Percentiles rank a stretch among this genome's conserved stretches.
phyloP scores from a whole-genome alignment of 306 rosid genomes.

The Dryas alaskensis region DNA sequence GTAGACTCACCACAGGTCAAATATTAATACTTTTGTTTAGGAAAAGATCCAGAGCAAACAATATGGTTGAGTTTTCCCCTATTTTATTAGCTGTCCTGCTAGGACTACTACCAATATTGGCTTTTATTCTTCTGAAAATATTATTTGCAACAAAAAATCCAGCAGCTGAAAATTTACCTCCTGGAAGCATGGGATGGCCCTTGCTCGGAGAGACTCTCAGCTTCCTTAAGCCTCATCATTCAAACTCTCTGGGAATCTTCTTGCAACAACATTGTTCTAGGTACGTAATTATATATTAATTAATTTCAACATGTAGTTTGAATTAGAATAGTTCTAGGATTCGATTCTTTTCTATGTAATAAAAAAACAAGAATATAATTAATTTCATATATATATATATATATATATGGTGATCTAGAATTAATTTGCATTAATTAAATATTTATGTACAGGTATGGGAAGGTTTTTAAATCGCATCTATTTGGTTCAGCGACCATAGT shows the following conservation, averaged over 20 bases:
- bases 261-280: slow-evolving; percentile 56
- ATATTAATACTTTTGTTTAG: not conserved
- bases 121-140: slow-evolving; percentile 36
- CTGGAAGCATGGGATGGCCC: slow-evolving; percentile 76
- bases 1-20: not conserved
- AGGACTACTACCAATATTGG: slow-evolving; percentile 24
- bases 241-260: slow-evolving; percentile 60
- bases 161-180: slow-evolving; percentile 36
- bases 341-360: too few relatives aligned
- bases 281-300: slow-evolving; percentile 15
- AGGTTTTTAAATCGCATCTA: slow-evolving; percentile 69
- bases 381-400: not conserved
- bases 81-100: slow-evolving; percentile 28
- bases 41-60: slow-evolving; percentile 4
- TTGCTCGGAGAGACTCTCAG: slow-evolving; percentile 57
- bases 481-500: slow-evolving; percentile 71
- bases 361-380: not conserved
- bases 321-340: too few relatives aligned
- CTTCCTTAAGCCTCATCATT: slow-evolving; percentile 67
- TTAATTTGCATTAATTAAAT: slow-evolving; percentile 11
- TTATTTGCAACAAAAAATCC: slow-evolving; percentile 11
- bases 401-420: not conserved
- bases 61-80: slow-evolving; percentile 31
- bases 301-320: not conserved
- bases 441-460: slow-evolving; percentile 51